Conservation (phyloP, 1,284 basidiomycete species). For the Dichomitus squalens region DNA sequence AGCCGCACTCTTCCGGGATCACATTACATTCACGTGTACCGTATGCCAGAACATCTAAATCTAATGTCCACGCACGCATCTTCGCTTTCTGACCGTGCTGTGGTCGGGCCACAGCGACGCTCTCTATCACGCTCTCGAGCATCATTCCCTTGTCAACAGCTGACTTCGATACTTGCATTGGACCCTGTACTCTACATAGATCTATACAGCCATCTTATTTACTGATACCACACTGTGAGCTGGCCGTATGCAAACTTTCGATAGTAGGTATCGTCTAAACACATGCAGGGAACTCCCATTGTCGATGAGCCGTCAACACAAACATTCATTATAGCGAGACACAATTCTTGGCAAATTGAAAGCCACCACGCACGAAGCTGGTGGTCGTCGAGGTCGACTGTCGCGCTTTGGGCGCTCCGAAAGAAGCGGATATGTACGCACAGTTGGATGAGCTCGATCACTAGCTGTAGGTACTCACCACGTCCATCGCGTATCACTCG, state of each 20-base stretch:
- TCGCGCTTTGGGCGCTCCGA: no score
- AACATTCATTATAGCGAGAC: not conserved
- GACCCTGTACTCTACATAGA: constrained; percentile 27
- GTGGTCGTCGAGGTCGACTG: no score
- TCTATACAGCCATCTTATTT: constrained; percentile 27
- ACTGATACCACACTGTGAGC: not conserved
- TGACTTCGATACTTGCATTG: constrained; percentile 23
- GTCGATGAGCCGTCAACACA: no score
- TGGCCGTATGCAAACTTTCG: constrained; percentile 1
- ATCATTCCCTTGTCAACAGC: constrained; percentile 22
- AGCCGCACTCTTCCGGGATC: constrained; percentile 74
- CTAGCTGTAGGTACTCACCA: no score
- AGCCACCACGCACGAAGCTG: no score
- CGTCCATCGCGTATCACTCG: not conserved
- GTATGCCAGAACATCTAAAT: constrained; percentile 81
- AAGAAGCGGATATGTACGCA: not conserved
- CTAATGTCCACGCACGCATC: constrained; percentile 44
- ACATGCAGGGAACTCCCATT: constrained; percentile 29
- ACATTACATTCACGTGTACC: constrained; percentile 68
- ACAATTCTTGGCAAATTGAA: no score
- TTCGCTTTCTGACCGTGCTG: constrained; percentile 18
- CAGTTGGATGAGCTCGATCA: no score
- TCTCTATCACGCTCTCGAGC: constrained; percentile 17
- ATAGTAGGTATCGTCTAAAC: constrained; percentile 30
- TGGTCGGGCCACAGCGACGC: constrained; percentile 4